Evolutionary conservation across 768 basidiomycete species (phyloP).

Genomic region (Rhizopogon rudus): DNA sequence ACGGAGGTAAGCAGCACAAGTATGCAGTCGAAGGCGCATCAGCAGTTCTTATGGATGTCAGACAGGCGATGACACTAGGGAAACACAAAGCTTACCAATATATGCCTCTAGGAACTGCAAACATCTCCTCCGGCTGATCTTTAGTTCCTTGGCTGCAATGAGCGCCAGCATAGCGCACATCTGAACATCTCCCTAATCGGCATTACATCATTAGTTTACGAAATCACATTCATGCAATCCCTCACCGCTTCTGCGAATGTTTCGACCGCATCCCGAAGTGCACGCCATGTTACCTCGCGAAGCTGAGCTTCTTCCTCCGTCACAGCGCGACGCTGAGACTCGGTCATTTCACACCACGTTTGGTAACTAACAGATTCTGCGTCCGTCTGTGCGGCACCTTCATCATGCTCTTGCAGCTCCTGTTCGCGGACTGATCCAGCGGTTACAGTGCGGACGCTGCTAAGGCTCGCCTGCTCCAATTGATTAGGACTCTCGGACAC

Average conservation of each 20-base stretch:
- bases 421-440: conserved; percentile 44
- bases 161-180: conserved; percentile 71
- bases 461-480: conserved; percentile 49
- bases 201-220: neutral
- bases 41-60: conserved; percentile 47
- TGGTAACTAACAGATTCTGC: conserved; percentile 13
- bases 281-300: conserved; percentile 52
- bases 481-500: conserved; percentile 8
- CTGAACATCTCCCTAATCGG: conserved; percentile 69
- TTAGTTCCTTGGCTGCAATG: conserved; percentile 55
- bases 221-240: conserved; percentile 1
- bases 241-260: conserved; percentile 57
- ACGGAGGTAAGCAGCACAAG: conserved; percentile 70
- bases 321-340: conserved; percentile 21
- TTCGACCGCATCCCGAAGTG: conserved; percentile 52
- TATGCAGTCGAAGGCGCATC: conserved; percentile 53
- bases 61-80: too few species aligned
- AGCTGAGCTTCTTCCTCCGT: conserved; percentile 45
- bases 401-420: conserved; percentile 20
- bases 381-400: conserved; percentile 22
- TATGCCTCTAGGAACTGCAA: conserved; percentile 64
- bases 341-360: conserved; percentile 23
- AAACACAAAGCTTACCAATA: conserved; percentile 47
- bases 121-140: conserved; percentile 37
- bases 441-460: conserved; percentile 69